phyloP scores from a whole-genome alignment of 352 stramenopile genomes.

The Stramenopiles sp. region DNA sequence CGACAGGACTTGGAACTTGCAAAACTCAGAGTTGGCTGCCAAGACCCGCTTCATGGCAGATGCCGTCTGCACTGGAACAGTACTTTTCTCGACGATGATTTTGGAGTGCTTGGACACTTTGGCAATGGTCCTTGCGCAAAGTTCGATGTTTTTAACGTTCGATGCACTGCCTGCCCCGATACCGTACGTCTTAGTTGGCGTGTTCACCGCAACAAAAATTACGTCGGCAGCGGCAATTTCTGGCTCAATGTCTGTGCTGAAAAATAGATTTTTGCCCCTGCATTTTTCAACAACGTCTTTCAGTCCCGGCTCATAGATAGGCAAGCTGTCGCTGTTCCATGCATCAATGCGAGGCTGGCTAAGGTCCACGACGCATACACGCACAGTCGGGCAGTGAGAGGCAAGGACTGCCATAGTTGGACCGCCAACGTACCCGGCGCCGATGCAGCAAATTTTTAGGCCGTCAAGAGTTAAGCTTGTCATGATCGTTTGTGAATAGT shows the following conservation, averaged over 20 bases:
- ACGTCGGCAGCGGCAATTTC: constrained; percentile 91
- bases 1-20: constrained; percentile 82
- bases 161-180: constrained; percentile 88
- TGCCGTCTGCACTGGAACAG: constrained; percentile 92
- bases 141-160: constrained; percentile 98
- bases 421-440: constrained; percentile 92
- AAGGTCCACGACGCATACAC: constrained; percentile 92
- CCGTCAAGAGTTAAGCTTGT: constrained; percentile 23
- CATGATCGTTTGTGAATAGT: no score
- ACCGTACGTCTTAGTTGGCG: constrained; percentile 87
- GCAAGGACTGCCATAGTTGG: constrained; percentile 99
- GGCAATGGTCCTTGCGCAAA: constrained; percentile 92
- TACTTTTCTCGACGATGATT: constrained; percentile 98
- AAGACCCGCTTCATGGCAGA: constrained; percentile 88
- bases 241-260: constrained; percentile 87
- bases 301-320: constrained; percentile 97
- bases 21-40: constrained; percentile 65
- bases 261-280: constrained; percentile 91
- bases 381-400: constrained; percentile 66
- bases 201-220: constrained; percentile 98
- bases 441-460: constrained; percentile 81
- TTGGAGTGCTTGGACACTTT: constrained; percentile 74
- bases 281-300: constrained; percentile 76
- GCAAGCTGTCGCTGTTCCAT: constrained; percentile 86
- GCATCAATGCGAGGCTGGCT: constrained; percentile 82